Evolutionary conservation across 2,329 filamentous ascomycete genomes (phyloP).

Genomic region (Uncinocarpus reesii): DNA sequence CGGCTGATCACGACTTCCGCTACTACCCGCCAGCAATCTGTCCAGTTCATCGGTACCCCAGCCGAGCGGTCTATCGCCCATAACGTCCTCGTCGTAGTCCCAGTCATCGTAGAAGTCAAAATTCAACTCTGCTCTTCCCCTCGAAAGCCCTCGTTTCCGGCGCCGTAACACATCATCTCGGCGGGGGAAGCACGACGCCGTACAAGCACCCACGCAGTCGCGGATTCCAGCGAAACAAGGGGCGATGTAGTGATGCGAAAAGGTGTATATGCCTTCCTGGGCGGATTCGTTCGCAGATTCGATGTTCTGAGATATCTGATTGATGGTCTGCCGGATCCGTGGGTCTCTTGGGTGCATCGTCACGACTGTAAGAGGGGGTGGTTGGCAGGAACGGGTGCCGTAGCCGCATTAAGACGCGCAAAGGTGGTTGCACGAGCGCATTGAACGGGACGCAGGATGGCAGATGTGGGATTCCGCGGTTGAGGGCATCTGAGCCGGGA

Average conservation of each 20-base stretch:
- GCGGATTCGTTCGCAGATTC: conserved; percentile 84
- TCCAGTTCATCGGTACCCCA: conserved; percentile 85
- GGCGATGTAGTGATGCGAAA: conserved; percentile 72
- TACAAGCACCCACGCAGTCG: conserved; percentile 56
- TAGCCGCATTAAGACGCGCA: conserved; percentile 4
- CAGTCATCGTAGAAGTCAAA: conserved; percentile 99
- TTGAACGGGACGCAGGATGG: not conserved
- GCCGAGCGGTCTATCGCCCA: conserved; percentile 51
- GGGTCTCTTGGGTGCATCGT: conserved; percentile 63
- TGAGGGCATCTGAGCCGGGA: not conserved
- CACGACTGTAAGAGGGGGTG: conserved; percentile 14
- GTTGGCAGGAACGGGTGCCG: not conserved
- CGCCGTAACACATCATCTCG: conserved; percentile 65
- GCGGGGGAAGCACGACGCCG: conserved; percentile 58
- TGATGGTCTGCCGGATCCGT: conserved; percentile 83
- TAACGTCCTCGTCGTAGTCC: conserved; percentile 52
- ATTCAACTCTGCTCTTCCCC: conserved; percentile 63
- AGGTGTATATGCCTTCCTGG: conserved; percentile 82
- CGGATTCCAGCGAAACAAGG: conserved; percentile 65
- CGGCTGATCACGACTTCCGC: conserved; percentile 48
- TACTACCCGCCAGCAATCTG: conserved; percentile 60
- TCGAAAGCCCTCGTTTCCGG: conserved; percentile 49
- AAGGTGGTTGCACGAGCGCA: not conserved
- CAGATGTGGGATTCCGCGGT: not conserved
- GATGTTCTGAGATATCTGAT: conserved; percentile 81